Conservation (phyloP, 2,329 filamentous ascomycete species). For the Trichoderma aggressivum region DNA sequence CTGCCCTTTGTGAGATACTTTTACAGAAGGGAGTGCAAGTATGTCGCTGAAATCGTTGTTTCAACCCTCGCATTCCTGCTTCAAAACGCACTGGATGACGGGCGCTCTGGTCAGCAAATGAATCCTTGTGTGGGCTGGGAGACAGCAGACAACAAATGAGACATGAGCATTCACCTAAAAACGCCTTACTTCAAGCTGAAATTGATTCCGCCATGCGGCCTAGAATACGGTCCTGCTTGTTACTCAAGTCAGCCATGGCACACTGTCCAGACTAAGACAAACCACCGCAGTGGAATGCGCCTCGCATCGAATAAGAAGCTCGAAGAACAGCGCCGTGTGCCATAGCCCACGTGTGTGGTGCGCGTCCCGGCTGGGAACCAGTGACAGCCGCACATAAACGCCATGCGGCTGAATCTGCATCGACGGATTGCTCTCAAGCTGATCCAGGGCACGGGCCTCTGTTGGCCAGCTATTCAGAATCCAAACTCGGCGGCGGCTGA, state of each 20-base stretch:
- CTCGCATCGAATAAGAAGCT: conserved; percentile 1
- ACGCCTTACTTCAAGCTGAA: neutral
- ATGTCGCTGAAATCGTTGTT: neutral
- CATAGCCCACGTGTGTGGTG: neutral
- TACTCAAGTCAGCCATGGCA: neutral
- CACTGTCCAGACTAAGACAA: neutral
- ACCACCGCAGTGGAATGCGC: neutral
- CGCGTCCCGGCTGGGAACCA: neutral
- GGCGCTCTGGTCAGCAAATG: neutral
- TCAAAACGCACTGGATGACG: neutral
- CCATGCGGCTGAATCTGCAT: conserved; percentile 14
- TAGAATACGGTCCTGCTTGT: neutral
- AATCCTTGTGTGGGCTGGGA: neutral
- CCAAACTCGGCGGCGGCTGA: conserved; percentile 8
- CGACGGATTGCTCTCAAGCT: neutral
- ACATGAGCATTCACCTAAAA: neutral
- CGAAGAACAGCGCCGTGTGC: neutral
- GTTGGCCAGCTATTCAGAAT: neutral
- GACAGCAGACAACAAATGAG: neutral
- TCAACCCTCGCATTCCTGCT: neutral
- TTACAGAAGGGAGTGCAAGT: neutral
- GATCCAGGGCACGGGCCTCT: conserved; percentile 4
- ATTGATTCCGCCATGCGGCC: neutral
- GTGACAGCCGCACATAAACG: conserved; percentile 4
- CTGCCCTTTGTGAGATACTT: neutral